Percentiles rank a stretch among this genome's conserved stretches.
Conservation (phyloP, 2,329 filamentous ascomycete genomes). For the Pseudogymnoascus verrucosus region DNA sequence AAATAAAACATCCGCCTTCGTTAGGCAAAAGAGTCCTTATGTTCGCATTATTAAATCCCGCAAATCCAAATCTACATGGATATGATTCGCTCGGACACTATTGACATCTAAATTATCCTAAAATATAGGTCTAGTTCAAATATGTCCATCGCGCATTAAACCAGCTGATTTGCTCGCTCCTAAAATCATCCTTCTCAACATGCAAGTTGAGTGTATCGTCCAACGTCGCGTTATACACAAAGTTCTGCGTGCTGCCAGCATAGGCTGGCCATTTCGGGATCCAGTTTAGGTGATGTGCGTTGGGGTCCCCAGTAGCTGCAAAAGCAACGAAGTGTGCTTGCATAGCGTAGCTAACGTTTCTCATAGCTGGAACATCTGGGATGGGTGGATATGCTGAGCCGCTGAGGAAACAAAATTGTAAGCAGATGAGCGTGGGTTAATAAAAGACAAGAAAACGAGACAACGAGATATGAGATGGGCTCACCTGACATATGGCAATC, state of each 20-base stretch:
- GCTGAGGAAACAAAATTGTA: background rate
- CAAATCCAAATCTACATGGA: background rate
- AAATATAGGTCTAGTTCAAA: background rate
- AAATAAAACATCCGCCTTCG: background rate
- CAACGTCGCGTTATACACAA: constrained; percentile 11
- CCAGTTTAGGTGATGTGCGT: constrained; percentile 8
- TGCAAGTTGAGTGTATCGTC: constrained; percentile 8
- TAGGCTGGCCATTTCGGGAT: constrained; percentile 5
- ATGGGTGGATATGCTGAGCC: constrained; percentile 10
- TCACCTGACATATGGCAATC: constrained; percentile 10
- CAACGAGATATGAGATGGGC: background rate
- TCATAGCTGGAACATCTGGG: constrained; percentile 11
- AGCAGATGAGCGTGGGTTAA: background rate
- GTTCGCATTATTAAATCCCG: background rate
- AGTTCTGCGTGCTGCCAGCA: background rate
- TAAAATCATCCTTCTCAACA: constrained; percentile 9
- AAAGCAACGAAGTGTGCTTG: constrained; percentile 12
- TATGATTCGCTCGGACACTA: background rate
- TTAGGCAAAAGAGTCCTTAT: background rate
- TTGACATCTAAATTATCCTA: background rate
- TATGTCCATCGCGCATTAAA: constrained; percentile 41
- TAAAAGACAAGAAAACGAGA: too few species aligned
- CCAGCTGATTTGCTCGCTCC: constrained; percentile 1
- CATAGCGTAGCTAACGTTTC: constrained; percentile 13
- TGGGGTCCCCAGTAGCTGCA: constrained; percentile 8